Percentiles rank a stretch among this genome's conserved stretches.
Conservation (phyloP, 208 protist genomes). For the Naegleria lovaniensis region DNA sequence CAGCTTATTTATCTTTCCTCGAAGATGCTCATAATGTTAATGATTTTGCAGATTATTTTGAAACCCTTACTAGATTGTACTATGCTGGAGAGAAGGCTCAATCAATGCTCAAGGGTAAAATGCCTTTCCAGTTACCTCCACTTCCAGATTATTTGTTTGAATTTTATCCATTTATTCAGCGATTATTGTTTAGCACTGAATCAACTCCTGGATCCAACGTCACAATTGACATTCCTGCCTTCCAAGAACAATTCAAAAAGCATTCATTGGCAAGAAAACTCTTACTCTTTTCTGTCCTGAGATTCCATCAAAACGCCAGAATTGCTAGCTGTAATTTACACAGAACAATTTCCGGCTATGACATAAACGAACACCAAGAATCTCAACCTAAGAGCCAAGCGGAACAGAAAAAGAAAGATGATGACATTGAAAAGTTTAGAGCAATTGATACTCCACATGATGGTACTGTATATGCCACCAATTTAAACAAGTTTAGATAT, state of each 20-base stretch:
- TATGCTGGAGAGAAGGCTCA: not conserved
- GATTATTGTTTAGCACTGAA: not conserved
- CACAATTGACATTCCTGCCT: not conserved
- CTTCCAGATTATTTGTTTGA: not conserved
- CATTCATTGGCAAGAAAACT: not conserved
- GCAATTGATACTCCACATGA: not conserved
- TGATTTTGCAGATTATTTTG: not conserved
- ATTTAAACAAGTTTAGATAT: not conserved
- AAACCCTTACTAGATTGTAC: not conserved
- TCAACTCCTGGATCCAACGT: not conserved
- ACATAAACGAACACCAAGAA: not conserved
- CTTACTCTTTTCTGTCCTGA: not conserved
- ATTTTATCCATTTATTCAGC: slow-evolving; percentile 11
- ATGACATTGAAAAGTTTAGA: slow-evolving; percentile 13
- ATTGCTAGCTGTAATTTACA: not conserved
- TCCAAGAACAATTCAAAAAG: not conserved
- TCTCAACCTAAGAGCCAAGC: not conserved
- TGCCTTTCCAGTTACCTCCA: not conserved
- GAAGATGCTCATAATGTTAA: not conserved
- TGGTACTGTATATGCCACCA: not conserved
- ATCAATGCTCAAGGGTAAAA: not conserved
- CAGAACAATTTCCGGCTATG: not conserved
- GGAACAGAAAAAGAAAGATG: not conserved
- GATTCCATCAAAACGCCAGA: not conserved
- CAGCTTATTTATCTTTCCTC: not conserved